A percentile compares a stretch with the other conserved stretches of the same genome.
phyloP scores from a whole-genome alignment of 208 protist genomes.

The Trypanosomatidae sp. region DNA sequence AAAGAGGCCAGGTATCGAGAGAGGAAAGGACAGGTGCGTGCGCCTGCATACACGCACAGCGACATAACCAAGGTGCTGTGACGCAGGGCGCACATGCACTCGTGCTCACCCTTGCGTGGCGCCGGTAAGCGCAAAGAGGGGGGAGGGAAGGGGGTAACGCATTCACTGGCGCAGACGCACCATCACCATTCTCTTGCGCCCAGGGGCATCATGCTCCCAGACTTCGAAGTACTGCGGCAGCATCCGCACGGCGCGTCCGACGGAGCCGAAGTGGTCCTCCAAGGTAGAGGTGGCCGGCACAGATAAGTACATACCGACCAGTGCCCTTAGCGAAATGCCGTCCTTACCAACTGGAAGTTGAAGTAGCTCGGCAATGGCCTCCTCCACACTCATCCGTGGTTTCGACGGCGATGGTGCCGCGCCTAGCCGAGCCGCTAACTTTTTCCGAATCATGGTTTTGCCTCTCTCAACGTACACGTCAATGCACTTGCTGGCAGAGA shows the following conservation, averaged over 20 bases:
- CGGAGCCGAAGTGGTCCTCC: constrained; percentile 53
- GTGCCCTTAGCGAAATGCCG: constrained; percentile 51
- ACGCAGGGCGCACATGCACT: neutral
- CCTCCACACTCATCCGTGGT: constrained; percentile 55
- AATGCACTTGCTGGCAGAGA: constrained; percentile 41
- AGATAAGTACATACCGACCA: constrained; percentile 48
- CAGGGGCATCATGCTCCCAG: neutral
- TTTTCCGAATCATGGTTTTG: constrained; percentile 51
- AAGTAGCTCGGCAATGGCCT: constrained; percentile 67
- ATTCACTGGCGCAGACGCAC: constrained; percentile 1
- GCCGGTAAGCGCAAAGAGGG: neutral
- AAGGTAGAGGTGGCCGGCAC: constrained; percentile 35
- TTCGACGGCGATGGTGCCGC: neutral
- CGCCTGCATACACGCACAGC: neutral
- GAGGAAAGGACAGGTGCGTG: neutral
- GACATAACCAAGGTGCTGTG: neutral
- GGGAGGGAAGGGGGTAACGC: neutral
- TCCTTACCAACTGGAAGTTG: constrained; percentile 47
- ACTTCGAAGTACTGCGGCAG: constrained; percentile 78
- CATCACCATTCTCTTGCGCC: constrained; percentile 5
- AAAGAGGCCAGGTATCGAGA: neutral
- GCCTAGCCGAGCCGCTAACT: constrained; percentile 2
- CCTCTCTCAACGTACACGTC: constrained; percentile 29
- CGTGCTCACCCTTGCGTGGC: neutral
- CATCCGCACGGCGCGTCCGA: constrained; percentile 39